phyloP scores from a whole-genome alignment of 2,329 filamentous ascomycete genomes.

The Zalaria obscura region DNA sequence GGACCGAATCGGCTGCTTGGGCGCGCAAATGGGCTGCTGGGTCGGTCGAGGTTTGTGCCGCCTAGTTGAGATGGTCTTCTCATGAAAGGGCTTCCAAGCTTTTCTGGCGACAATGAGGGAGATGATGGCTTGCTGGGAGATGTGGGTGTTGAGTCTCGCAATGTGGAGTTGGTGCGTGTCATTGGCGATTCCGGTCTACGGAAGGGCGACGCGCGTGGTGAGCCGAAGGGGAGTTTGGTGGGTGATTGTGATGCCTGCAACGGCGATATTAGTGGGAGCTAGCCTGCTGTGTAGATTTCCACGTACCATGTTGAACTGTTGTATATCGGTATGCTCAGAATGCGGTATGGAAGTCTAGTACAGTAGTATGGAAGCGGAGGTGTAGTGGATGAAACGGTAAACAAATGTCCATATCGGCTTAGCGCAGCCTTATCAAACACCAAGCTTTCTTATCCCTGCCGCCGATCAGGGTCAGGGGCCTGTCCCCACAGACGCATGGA shows the following conservation, averaged over 20 bases:
- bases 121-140: constrained; percentile 9
- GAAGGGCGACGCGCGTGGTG: constrained; percentile 29
- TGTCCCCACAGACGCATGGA: no score
- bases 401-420: no score
- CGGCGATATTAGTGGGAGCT: no score
- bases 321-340: no score
- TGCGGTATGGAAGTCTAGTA: no score
- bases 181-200: constrained; percentile 27
- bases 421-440: no score
- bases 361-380: no score
- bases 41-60: constrained; percentile 12
- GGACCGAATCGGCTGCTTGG: constrained; percentile 15
- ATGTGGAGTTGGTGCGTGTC: constrained; percentile 22
- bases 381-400: no score
- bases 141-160: constrained; percentile 11
- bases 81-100: constrained; percentile 19
- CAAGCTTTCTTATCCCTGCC: no score
- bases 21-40: constrained; percentile 20
- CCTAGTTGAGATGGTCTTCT: constrained; percentile 20
- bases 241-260: constrained; percentile 3
- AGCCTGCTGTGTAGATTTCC: no score
- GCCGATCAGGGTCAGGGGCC: no score
- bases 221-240: constrained; percentile 25
- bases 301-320: no score
- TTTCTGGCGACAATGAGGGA: constrained; percentile 8